These are phyloP conservation scores for Ophiobolus disseminans DNA, from an alignment of 2,329 filamentous ascomycete genomes.

Conservation along the genomic window DNA sequence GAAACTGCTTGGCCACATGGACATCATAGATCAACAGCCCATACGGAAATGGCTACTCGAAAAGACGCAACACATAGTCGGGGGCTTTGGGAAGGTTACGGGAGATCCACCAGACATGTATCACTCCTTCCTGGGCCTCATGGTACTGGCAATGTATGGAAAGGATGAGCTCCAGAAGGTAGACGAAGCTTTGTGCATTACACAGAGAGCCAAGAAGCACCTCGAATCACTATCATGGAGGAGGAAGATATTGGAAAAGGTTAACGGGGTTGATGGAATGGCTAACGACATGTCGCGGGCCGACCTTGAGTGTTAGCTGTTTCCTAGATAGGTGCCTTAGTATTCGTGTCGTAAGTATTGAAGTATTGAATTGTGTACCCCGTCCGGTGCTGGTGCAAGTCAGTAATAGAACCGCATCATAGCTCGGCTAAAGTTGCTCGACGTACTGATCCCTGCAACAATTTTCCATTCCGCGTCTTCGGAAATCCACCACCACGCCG, in stretches of 20 bases:
- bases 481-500: no score
- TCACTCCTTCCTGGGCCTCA: slow-evolving; percentile 87
- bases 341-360: no score
- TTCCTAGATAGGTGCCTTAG: no score
- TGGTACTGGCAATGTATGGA: slow-evolving; percentile 75
- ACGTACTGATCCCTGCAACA: slow-evolving; percentile 29
- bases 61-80: slow-evolving; percentile 83
- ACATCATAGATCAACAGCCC: slow-evolving; percentile 65
- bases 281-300: slow-evolving; percentile 9
- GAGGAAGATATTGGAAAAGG: slow-evolving; percentile 30
- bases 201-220: slow-evolving; percentile 58
- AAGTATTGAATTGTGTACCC: no score
- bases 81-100: slow-evolving; percentile 56
- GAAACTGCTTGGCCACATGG: slow-evolving; percentile 48
- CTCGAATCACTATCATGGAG: slow-evolving; percentile 49
- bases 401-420: no score
- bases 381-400: no score
- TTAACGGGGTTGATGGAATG: not conserved
- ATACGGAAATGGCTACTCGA: slow-evolving; percentile 81
- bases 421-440: slow-evolving; percentile 10
- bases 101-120: slow-evolving; percentile 70
- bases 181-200: slow-evolving; percentile 79
- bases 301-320: no score
- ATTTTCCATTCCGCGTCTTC: no score
- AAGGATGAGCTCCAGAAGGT: slow-evolving; percentile 73